These are phyloP conservation scores for Didymella arachidicola DNA, from an alignment of 2,329 filamentous ascomycete genomes.

Conservation along the genomic window DNA sequence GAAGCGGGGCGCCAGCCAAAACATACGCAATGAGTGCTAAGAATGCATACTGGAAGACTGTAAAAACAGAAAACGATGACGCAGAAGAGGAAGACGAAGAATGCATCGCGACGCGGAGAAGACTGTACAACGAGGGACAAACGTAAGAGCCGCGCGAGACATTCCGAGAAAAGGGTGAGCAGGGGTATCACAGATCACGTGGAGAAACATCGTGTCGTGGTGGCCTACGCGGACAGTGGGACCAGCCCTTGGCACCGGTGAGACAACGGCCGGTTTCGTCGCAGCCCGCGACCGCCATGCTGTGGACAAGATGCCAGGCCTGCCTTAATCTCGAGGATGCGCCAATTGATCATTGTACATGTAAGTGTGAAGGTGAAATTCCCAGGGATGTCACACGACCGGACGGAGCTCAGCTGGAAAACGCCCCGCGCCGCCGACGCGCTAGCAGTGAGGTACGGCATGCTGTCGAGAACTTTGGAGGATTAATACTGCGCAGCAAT, in stretches of 20 bases:
- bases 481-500: too few relatives aligned
- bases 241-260: constrained; percentile 1
- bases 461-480: too few relatives aligned
- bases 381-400: neutral
- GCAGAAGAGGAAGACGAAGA: neutral
- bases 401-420: neutral
- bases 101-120: constrained; percentile 3
- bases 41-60: constrained; percentile 40
- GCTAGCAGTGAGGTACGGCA: too few relatives aligned
- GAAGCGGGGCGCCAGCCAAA: constrained; percentile 48
- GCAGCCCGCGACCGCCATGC: neutral
- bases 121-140: constrained; percentile 1
- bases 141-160: neutral
- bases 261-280: constrained; percentile 3
- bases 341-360: neutral
- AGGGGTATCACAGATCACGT: constrained; percentile 2
- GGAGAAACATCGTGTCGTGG: neutral
- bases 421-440: neutral
- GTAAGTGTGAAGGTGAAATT: neutral
- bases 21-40: constrained; percentile 43
- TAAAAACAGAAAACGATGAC: constrained; percentile 4
- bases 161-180: neutral
- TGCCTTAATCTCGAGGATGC: neutral
- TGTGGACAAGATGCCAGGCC: neutral
- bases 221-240: constrained; percentile 7